Percentiles rank a stretch among this genome's conserved stretches.
These are phyloP conservation scores for Dendrobium catenatum DNA, from an alignment of 106 monocot species.

Conservation along the genomic window DNA sequence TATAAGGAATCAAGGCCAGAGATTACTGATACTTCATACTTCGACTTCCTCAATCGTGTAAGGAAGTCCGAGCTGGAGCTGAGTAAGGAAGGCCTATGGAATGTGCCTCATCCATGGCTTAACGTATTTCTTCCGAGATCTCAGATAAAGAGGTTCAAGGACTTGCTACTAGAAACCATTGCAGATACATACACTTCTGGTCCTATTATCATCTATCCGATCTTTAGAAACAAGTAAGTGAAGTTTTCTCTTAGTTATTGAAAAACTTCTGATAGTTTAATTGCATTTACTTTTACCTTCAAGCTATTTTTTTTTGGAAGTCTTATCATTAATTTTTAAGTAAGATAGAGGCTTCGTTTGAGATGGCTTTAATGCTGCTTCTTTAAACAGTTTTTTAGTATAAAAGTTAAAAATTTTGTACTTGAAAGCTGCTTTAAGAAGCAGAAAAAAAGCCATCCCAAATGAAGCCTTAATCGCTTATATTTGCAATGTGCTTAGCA, in stretches of 20 bases:
- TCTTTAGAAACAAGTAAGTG: conserved; percentile 28
- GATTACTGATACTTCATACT: neutral
- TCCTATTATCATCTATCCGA: conserved; percentile 39
- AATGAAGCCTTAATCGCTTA: too few species aligned
- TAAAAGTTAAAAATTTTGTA: too few species aligned
- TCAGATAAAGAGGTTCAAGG: conserved; percentile 12
- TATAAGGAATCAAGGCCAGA: neutral
- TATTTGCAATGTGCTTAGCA: too few species aligned
- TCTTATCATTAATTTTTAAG: too few species aligned
- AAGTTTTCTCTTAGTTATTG: neutral
- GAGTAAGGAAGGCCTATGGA: conserved; percentile 31
- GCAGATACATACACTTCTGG: conserved; percentile 13
- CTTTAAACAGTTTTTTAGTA: too few species aligned
- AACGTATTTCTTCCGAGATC: conserved; percentile 38
- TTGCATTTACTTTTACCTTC: too few species aligned
- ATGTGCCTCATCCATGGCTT: conserved; percentile 58
- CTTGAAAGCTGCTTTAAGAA: too few species aligned
- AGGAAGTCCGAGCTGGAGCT: conserved; percentile 24
- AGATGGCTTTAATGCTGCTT: too few species aligned
- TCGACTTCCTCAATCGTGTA: conserved; percentile 52
- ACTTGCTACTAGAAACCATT: conserved; percentile 23
- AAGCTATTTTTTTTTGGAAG: too few species aligned
- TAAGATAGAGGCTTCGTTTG: too few species aligned
- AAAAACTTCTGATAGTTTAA: too few species aligned
- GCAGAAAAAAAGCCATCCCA: too few species aligned